A percentile compares a stretch with the other conserved stretches of the same genome.
Evolutionary conservation across 306 rosid genomes (phyloP).

Genomic region (Citrullus amarus): DNA sequence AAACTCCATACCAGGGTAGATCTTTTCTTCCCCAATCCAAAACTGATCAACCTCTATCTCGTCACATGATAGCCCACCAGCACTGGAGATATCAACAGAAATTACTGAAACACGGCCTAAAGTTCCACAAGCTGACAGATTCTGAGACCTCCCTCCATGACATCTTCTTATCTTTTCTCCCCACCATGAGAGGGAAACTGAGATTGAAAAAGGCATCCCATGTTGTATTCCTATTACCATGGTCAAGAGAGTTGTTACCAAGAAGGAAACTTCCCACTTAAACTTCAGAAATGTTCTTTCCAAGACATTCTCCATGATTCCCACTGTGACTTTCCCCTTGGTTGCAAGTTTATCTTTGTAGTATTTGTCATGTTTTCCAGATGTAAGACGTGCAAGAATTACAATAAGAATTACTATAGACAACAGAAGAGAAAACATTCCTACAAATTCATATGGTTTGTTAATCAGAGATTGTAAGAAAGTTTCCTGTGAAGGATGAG

Average conservation of each 20-base stretch:
- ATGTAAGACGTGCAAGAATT: slow-evolving; percentile 30
- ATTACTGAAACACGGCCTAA: slow-evolving; percentile 45
- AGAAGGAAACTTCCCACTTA: slow-evolving; percentile 20
- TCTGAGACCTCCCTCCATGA: background rate
- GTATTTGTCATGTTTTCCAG: slow-evolving; percentile 21
- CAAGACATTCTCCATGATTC: slow-evolving; percentile 14
- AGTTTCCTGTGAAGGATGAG: slow-evolving; percentile 1
- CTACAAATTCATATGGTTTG: slow-evolving; percentile 24
- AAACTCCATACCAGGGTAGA: slow-evolving; percentile 1
- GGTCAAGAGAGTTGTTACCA: slow-evolving; percentile 21
- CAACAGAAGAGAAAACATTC: slow-evolving; percentile 20
- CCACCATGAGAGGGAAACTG: slow-evolving; percentile 28
- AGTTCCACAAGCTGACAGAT: slow-evolving; percentile 45
- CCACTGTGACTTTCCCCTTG: slow-evolving; percentile 38
- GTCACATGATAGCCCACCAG: slow-evolving; percentile 15
- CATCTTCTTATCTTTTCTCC: slow-evolving; percentile 11
- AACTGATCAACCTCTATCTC: slow-evolving; percentile 24
- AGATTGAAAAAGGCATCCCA: slow-evolving; percentile 35
- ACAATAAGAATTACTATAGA: slow-evolving; percentile 22
- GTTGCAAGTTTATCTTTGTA: slow-evolving; percentile 32
- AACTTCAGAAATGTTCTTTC: slow-evolving; percentile 23
- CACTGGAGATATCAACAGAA: slow-evolving; percentile 28
- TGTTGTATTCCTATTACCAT: slow-evolving; percentile 40
- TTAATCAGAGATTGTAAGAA: slow-evolving; percentile 33
- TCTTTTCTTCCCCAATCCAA: slow-evolving; percentile 31